phyloP scores from a whole-genome alignment of 106 monocot genomes.

The Acorus calamus region DNA sequence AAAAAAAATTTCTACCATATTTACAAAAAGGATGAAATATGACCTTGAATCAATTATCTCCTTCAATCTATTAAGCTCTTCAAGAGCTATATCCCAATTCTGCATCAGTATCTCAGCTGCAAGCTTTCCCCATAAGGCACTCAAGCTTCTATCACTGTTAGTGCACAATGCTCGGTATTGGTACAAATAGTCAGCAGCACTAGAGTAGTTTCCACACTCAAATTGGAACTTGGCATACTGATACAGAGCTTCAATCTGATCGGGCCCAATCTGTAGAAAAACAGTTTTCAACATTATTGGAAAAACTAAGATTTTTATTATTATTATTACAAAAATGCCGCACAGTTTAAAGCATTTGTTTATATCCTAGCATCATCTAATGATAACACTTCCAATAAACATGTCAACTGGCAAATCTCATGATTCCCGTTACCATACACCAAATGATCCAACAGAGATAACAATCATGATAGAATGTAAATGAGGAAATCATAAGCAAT shows the following conservation, averaged over 20 bases:
- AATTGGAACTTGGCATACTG: conserved; percentile 99
- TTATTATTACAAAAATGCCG: too few relatives aligned
- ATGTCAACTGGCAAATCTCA: too few relatives aligned
- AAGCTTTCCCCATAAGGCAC: conserved; percentile 93
- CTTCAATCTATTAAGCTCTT: conserved; percentile 83
- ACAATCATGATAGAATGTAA: too few relatives aligned
- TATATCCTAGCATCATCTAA: too few relatives aligned
- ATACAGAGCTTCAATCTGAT: conserved; percentile 92
- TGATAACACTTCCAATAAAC: neutral
- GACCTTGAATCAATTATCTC: conserved; percentile 99
- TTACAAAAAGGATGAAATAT: neutral
- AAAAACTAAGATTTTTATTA: too few relatives aligned
- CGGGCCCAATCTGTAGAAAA: conserved; percentile 63
- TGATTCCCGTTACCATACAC: too few relatives aligned
- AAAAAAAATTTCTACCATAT: neutral
- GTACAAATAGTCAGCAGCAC: conserved; percentile 82
- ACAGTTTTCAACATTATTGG: too few relatives aligned
- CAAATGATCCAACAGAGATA: too few relatives aligned
- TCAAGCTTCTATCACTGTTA: conserved; percentile 73
- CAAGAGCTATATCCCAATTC: conserved; percentile 93
- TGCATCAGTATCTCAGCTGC: conserved; percentile 99
- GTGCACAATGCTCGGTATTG: conserved; percentile 87
- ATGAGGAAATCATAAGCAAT: too few relatives aligned
- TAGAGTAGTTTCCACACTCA: conserved; percentile 94
- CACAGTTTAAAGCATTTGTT: too few relatives aligned